Evolutionary conservation across 2,329 filamentous ascomycete species (phyloP), one percentile per base, ranked within the genome.

Genomic region (Aspergillus bombycis): DNA sequence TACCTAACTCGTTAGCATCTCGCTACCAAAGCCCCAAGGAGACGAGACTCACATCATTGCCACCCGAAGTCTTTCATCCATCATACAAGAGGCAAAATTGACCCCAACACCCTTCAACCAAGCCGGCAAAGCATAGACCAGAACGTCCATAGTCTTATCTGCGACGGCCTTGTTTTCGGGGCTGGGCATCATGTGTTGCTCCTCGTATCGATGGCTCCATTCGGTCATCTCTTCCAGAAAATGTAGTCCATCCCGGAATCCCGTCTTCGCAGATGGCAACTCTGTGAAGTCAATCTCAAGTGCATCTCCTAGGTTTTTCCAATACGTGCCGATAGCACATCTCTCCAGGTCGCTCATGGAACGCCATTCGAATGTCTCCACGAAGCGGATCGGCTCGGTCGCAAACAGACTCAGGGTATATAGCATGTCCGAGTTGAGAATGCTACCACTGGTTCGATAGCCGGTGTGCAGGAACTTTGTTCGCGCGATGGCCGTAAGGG

Each of bases 281-380:
- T 60, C 68, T 0, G 74, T 74, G 53, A 80, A 85, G 3, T 78
- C 77, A 60, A 93, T 91, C 0, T 81, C 84, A 87, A 93, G 89
- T 63, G 87, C 85, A 68, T 92, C 88, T 4, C 90, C 91, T 9
- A 93, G 79, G 62, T 82, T 82, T 74, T 90, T 91, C 90, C 90
- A 93, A 71, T 90, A 87, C 0, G 86, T 88, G 14, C 85, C 88
- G 26, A 89, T 74, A 0, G 89, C 90, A 64, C 88, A 91, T 6
- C 80, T 73, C 74, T 94, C 91, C 79, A 93, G 82, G 0, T 89
- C 85, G 12, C 85, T 89, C 45, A 92, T 76, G 6, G 79, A 56
- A 2, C 91, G 85, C 90, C 91, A 94, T 72, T 94, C 91, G 69
- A 88, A 91, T 19, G 80, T 76, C 7, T 81, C 75, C 26, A 90